Evolutionary conservation across 495 filamentous ascomycete genomes (phyloP).

Genomic region (Neurospora sublineolata): DNA sequence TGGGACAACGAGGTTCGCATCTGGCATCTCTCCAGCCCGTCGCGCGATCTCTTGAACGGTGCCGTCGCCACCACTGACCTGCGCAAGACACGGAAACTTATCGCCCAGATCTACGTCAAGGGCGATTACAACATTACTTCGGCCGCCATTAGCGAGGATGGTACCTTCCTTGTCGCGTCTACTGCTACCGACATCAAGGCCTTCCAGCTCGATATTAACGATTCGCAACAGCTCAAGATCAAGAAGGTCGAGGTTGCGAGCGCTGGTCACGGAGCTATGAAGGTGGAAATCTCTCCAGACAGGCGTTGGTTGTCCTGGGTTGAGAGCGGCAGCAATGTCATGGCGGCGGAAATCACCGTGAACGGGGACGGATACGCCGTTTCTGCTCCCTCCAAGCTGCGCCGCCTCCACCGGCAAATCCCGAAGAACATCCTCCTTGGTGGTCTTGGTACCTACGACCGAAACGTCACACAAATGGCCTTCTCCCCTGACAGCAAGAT

Average conservation of each 20-base stretch:
- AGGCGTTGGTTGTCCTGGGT: constrained; percentile 69
- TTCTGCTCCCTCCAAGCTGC: constrained; percentile 40
- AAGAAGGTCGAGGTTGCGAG: constrained; percentile 17
- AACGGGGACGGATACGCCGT: constrained; percentile 32
- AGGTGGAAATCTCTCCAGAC: constrained; percentile 60
- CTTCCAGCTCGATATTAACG: constrained; percentile 48
- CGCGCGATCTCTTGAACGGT: constrained; percentile 33
- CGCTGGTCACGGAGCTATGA: constrained; percentile 48
- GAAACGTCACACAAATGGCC: constrained; percentile 57
- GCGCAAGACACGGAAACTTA: constrained; percentile 43
- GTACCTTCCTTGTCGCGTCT: constrained; percentile 62
- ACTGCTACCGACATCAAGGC: constrained; percentile 68
- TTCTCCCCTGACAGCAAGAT: constrained; percentile 78
- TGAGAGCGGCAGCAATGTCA: constrained; percentile 70
- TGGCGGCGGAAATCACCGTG: constrained; percentile 49
- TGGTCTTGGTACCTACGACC: constrained; percentile 65
- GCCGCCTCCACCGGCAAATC: constrained; percentile 44
- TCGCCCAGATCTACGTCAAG: constrained; percentile 62
- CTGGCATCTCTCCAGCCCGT: constrained; percentile 53
- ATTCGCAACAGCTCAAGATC: constrained; percentile 26
- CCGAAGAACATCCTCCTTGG: constrained; percentile 49
- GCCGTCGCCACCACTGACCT: constrained; percentile 23
- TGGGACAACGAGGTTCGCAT: constrained; percentile 84
- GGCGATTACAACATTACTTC: constrained; percentile 83
- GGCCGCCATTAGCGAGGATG: constrained; percentile 59